phyloP scores from a whole-genome alignment of 2,329 filamentous ascomycete species.

The Fusarium haematococcum region DNA sequence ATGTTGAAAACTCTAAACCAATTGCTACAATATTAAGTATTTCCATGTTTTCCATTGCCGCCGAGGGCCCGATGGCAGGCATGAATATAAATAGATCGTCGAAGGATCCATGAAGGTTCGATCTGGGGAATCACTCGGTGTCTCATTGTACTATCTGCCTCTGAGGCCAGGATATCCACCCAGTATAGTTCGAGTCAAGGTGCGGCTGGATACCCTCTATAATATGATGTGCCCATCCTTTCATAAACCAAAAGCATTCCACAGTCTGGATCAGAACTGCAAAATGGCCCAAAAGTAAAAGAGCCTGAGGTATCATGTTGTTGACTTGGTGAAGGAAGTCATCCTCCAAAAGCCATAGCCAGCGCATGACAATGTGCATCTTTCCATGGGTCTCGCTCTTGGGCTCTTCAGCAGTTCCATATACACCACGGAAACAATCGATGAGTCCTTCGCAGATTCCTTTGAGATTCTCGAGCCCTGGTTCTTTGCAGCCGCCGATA shows the following conservation, averaged over 20 bases:
- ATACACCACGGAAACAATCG: background rate
- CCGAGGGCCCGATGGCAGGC: too few species aligned
- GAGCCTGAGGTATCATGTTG: background rate
- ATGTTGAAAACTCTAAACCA: too few species aligned
- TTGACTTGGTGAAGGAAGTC: slow-evolving; percentile 7
- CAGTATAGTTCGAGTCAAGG: background rate
- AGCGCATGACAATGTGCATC: slow-evolving; percentile 16
- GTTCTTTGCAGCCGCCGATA: background rate
- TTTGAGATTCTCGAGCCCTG: background rate
- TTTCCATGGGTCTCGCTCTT: background rate
- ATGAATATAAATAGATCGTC: background rate
- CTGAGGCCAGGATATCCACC: background rate
- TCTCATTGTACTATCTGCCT: background rate
- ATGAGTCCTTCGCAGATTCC: background rate
- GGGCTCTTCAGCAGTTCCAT: background rate
- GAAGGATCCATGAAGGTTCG: background rate
- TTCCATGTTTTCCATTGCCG: too few species aligned
- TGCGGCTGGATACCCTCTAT: slow-evolving; percentile 1
- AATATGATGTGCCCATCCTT: slow-evolving; percentile 10
- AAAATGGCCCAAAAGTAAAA: slow-evolving; percentile 9
- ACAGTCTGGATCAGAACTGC: slow-evolving; percentile 12
- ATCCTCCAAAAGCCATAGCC: slow-evolving; percentile 14
- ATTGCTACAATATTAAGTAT: too few species aligned
- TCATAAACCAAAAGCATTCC: slow-evolving; percentile 16
- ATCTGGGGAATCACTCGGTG: background rate